Conservation (phyloP, 2,329 filamentous ascomycete genomes). For the Botrytis deweyae region DNA sequence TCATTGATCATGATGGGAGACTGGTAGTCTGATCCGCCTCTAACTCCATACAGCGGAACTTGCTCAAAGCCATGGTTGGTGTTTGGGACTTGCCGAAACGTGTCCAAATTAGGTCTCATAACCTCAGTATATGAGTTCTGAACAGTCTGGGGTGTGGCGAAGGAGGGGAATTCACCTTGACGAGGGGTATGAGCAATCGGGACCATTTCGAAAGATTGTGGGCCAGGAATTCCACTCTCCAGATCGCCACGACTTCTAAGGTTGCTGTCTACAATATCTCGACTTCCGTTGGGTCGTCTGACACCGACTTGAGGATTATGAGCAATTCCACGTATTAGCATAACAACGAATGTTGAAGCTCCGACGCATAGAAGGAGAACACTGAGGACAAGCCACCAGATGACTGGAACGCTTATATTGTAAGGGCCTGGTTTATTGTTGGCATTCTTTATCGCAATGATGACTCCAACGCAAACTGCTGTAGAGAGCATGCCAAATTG, state of each 20-base stretch:
- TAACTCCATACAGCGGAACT: background rate
- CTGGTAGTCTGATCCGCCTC: background rate
- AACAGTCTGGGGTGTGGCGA: background rate
- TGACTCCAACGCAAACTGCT: background rate
- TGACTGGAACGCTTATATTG: background rate
- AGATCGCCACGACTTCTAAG: background rate
- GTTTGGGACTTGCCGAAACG: background rate
- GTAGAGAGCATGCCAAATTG: background rate
- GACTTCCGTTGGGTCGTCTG: background rate
- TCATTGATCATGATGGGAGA: background rate
- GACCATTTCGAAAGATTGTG: constrained; percentile 5
- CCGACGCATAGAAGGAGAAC: background rate
- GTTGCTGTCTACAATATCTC: background rate
- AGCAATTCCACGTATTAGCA: background rate
- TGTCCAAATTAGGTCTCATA: background rate
- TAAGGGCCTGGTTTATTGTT: too few relatives aligned
- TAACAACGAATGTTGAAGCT: background rate
- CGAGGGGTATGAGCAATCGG: background rate
- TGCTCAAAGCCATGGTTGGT: background rate
- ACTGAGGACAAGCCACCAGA: constrained; percentile 5
- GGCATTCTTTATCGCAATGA: background rate
- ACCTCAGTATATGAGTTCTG: background rate
- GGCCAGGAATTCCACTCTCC: background rate
- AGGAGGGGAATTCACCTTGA: background rate
- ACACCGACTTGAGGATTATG: background rate